These are phyloP conservation scores for Penicillium maclennaniae DNA, from an alignment of 495 filamentous ascomycete species.

Conservation along the genomic window DNA sequence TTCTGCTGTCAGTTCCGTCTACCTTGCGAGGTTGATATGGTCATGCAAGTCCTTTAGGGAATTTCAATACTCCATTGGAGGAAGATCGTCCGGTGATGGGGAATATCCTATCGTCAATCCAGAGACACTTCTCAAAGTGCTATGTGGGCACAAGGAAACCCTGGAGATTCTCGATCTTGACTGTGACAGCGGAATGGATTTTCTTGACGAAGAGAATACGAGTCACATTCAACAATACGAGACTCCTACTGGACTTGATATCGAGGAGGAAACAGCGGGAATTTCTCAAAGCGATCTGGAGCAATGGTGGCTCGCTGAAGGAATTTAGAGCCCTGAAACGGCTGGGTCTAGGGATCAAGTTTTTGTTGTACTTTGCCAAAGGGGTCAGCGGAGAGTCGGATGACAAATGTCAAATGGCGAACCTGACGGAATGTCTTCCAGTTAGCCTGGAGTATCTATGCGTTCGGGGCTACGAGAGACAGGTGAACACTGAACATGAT, in stretches of 20 bases:
- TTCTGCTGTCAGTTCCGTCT: constrained; percentile 9
- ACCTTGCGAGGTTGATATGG: constrained; percentile 13
- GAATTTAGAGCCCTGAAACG: constrained; percentile 21
- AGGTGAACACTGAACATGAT: constrained; percentile 11
- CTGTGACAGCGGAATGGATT: background rate
- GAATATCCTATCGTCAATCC: constrained; percentile 9
- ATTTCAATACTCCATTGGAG: constrained; percentile 23
- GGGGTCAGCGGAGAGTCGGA: constrained; percentile 14
- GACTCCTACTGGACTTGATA: no score
- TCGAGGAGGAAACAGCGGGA: background rate
- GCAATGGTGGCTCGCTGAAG: constrained; percentile 6
- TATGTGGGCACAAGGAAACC: constrained; percentile 20
- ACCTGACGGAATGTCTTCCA: constrained; percentile 17
- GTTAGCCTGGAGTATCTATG: constrained; percentile 23
- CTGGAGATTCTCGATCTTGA: constrained; percentile 28
- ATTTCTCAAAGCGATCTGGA: background rate
- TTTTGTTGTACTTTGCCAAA: constrained; percentile 23
- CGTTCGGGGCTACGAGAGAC: constrained; percentile 25
- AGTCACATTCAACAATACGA: no score
- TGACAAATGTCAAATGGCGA: background rate
- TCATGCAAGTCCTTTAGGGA: constrained; percentile 18
- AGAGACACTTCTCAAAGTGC: constrained; percentile 20
- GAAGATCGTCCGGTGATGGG: constrained; percentile 8
- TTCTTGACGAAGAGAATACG: constrained; percentile 1
- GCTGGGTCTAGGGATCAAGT: constrained; percentile 20